A percentile compares a stretch with the other conserved stretches of the same genome.
Evolutionary conservation across 208 protist genomes (phyloP).

Genomic region (Borovskyia barvae): DNA sequence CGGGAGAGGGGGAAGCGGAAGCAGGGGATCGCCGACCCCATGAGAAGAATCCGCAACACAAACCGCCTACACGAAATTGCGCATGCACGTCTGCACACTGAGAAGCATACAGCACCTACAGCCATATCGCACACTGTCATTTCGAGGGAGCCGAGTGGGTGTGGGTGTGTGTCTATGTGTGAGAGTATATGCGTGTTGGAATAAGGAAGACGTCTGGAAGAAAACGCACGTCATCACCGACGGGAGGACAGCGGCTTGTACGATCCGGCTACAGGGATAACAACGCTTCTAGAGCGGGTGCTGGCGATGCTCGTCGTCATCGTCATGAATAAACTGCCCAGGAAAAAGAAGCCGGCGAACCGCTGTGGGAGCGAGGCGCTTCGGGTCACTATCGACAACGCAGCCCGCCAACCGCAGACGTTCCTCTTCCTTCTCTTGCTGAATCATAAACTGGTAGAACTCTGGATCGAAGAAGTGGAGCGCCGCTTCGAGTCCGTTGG

Average conservation of each 20-base stretch:
- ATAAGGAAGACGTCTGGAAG: neutral
- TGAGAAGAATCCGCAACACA: no score
- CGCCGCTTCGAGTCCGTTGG: conserved; percentile 43
- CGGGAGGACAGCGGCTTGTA: no score
- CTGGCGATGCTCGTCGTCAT: no score
- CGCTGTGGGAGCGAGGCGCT: conserved; percentile 67
- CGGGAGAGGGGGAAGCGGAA: no score
- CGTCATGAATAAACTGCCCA: conserved; percentile 66
- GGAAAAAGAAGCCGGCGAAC: conserved; percentile 67
- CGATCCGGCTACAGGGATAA: no score
- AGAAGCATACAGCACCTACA: neutral
- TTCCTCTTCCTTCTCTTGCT: conserved; percentile 71
- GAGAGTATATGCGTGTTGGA: neutral
- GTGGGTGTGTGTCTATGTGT: neutral
- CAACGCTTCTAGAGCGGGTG: no score
- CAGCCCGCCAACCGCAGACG: conserved; percentile 41
- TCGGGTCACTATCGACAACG: conserved; percentile 69
- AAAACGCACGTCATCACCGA: no score
- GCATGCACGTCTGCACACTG: neutral
- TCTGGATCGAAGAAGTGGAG: conserved; percentile 73
- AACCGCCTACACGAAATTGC: no score
- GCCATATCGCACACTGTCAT: neutral
- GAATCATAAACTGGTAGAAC: conserved; percentile 76
- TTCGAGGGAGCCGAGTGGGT: neutral
- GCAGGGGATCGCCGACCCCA: no score